A percentile compares a stretch with the other conserved stretches of the same genome.
Evolutionary conservation across 2,329 filamentous ascomycete genomes (phyloP).

Genomic region (Cladophialophora chaetospira): DNA sequence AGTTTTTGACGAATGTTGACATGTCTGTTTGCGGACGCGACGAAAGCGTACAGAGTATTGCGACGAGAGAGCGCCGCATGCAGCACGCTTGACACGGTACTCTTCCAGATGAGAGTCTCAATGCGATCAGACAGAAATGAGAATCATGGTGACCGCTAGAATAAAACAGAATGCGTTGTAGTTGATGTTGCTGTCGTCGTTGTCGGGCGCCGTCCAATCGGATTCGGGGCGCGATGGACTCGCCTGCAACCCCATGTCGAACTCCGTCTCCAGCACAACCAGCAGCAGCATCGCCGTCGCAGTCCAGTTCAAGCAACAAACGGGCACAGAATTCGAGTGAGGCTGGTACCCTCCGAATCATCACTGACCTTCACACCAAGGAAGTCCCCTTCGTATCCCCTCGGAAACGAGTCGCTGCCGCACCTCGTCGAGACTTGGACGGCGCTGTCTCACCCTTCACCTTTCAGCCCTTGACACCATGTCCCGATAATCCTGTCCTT

Average conservation of each 20-base stretch:
- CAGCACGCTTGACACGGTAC: not conserved
- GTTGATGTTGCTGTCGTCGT: not conserved
- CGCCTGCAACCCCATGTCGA: not conserved
- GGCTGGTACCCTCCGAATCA: conserved; percentile 6
- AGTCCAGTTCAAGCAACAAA: not conserved
- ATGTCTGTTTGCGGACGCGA: conserved; percentile 6
- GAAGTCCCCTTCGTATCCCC: conserved; percentile 17
- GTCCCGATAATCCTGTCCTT: conserved; percentile 16
- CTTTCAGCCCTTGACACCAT: conserved; percentile 5
- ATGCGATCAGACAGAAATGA: not conserved
- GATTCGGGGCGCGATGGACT: conserved; percentile 2
- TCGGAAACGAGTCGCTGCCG: conserved; percentile 17
- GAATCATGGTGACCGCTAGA: not conserved
- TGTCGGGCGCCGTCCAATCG: not conserved
- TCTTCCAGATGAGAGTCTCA: not conserved
- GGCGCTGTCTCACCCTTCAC: conserved; percentile 12
- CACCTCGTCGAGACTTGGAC: conserved; percentile 10
- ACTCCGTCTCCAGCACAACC: not conserved
- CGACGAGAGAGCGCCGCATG: not conserved
- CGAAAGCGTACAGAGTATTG: not conserved
- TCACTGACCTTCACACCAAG: conserved; percentile 22
- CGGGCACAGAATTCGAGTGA: not conserved
- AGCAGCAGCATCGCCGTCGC: not conserved
- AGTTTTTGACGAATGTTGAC: conserved; percentile 10
- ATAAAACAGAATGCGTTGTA: not conserved